A percentile compares a stretch with the other conserved stretches of the same genome.
Conservation (phyloP, 2,329 filamentous ascomycete genomes). For the Aspergillus ochraceus region DNA sequence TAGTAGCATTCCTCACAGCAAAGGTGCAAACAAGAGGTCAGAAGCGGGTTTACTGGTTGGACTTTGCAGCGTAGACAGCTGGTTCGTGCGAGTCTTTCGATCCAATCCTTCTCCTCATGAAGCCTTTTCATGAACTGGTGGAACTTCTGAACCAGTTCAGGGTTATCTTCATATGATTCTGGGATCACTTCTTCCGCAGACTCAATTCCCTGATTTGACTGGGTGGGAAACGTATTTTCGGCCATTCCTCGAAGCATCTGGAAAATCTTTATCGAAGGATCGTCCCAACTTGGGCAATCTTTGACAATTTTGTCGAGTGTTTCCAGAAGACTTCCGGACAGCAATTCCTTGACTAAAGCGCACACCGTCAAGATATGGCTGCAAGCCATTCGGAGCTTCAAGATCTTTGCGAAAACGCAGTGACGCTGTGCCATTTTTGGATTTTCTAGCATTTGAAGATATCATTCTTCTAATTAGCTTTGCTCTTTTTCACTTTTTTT, state of each 20-base stretch:
- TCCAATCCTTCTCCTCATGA: conserved; percentile 33
- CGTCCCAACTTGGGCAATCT: conserved; percentile 16
- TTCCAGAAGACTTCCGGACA: conserved; percentile 48
- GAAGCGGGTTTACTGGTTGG: conserved; percentile 39
- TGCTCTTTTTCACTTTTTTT: conserved; percentile 1
- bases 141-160: conserved; percentile 37
- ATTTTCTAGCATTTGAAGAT: conserved; percentile 3
- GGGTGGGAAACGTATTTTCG: not conserved
- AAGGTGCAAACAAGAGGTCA: conserved; percentile 57
- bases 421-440: conserved; percentile 28
- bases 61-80: conserved; percentile 47
- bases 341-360: conserved; percentile 44
- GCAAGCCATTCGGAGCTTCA: conserved; percentile 54
- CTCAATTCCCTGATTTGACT: not conserved
- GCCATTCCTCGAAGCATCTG: conserved; percentile 30
- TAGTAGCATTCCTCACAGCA: conserved; percentile 55
- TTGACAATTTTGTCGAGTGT: conserved; percentile 38
- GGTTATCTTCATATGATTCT: conserved; percentile 7
- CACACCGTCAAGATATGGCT: conserved; percentile 52
- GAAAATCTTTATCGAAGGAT: conserved; percentile 21
- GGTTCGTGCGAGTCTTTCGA: conserved; percentile 34
- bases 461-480: conserved; percentile 32
- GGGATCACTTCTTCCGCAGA: not conserved
- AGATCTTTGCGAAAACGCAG: conserved; percentile 49
- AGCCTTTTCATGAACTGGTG: conserved; percentile 38